Base-by-base conservation (phyloP, 805 yeast species). In the Lachancea cidri region DNA sequence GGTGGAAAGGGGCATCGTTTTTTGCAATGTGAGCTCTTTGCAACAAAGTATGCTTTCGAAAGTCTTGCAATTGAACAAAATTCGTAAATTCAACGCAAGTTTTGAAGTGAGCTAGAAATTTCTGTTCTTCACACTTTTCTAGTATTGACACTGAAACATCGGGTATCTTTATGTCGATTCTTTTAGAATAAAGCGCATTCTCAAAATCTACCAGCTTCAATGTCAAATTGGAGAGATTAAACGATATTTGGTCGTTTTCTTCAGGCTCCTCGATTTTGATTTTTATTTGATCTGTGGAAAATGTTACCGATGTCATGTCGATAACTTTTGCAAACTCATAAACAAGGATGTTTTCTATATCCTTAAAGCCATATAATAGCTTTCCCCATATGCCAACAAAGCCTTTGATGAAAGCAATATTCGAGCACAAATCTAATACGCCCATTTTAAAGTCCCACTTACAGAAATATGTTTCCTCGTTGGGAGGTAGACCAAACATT, bases 401-500 rank as follows among this genome's bases (percentile, higher is more conserved):
- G 1, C 73, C 71, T 29, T 66, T 64, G 7, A 79, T 17, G 43
- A 77, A 71, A 3, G 52, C 43, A 0, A 79, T 67, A 7, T 71
- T 64, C 1, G 85, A 74, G 42, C 77, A 72, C 9, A 86, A 61
- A 1, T 51, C 42, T 4, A 88, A 64, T 4, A 66, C 68, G 7
- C 89, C 95, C 1, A 83, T 56, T 19, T 74, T 76, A 50, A 93
- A 77, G 44, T 83, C 89, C 98, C 98, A 93, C 45, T 85, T 81
- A 54, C 96, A 88, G 48, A 76, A 79, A 57, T 86, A 93, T 0
- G 97, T 86, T 1, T 91, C 87, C 56, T 86, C 95, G 5, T 71
- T 67, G 0, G 97, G 97, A 0, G 96, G 96, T 2, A 87, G 58
- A 0, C 98, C 98, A 67, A 87, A 87, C 81, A 89, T 79, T 54